phyloP scores from a whole-genome alignment of 169 alveolate genomes.

The Eimeria sp. region DNA sequence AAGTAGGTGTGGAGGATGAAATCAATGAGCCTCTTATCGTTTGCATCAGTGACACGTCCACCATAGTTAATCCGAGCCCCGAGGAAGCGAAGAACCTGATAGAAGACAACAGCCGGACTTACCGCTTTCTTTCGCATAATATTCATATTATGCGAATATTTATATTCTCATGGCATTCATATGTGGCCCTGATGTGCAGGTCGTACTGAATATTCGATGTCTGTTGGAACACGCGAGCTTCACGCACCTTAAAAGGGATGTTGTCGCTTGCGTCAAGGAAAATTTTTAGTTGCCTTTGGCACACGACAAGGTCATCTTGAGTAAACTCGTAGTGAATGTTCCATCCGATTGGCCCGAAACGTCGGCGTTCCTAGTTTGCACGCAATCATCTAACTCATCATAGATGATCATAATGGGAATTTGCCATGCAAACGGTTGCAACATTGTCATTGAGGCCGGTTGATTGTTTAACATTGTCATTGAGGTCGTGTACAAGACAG shows the following conservation, averaged over 20 bases:
- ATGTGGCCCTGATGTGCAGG: neutral
- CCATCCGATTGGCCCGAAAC: slow-evolving; percentile 99
- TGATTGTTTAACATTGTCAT: too few species aligned
- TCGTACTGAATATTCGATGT: neutral
- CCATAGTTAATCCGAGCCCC: slow-evolving; percentile 98
- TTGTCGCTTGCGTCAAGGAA: slow-evolving; percentile 96
- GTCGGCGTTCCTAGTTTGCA: slow-evolving; percentile 96
- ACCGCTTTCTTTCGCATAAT: neutral
- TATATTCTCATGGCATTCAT: too few species aligned
- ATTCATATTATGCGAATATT: too few species aligned
- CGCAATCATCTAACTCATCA: slow-evolving; percentile 96
- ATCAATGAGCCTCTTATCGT: slow-evolving; percentile 92
- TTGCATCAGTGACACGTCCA: slow-evolving; percentile 98
- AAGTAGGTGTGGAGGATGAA: slow-evolving; percentile 71
- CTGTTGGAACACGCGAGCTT: neutral
- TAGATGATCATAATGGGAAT: slow-evolving; percentile 94
- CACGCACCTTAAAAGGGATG: slow-evolving; percentile 93
- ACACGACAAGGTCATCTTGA: slow-evolving; percentile 97
- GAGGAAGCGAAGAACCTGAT: slow-evolving; percentile 93
- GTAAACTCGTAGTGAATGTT: slow-evolving; percentile 98
- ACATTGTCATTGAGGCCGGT: neutral
- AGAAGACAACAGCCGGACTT: neutral
- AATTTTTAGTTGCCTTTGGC: slow-evolving; percentile 95
- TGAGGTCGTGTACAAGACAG: neutral
- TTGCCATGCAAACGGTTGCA: slow-evolving; percentile 90